Evolutionary conservation across 176 grass and related monocot genomes (phyloP).

Genomic region (Bolboschoenus planiculmis): DNA sequence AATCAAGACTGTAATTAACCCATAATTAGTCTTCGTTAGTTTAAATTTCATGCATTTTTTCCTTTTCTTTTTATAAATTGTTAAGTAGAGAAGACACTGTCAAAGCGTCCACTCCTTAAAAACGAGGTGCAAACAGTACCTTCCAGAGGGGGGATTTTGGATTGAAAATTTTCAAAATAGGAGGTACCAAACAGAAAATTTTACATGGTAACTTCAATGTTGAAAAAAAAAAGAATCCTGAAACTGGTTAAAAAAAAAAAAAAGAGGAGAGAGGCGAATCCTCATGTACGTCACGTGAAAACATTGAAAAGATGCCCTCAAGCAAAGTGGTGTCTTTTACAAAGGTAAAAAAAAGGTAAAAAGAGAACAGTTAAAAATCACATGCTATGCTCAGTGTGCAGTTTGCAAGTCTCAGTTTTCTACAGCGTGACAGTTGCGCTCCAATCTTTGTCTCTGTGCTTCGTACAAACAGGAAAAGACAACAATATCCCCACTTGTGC

Average conservation of each 20-base stretch:
- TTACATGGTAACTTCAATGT: not conserved
- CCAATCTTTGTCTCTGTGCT: not conserved
- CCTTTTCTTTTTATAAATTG: no score
- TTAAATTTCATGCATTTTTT: not conserved
- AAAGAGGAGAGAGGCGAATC: not conserved
- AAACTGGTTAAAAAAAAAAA: not conserved
- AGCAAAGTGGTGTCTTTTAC: not conserved
- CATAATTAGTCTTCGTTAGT: not conserved
- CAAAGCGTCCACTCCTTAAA: no score
- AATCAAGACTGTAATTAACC: not conserved
- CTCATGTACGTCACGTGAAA: slow-evolving; percentile 2
- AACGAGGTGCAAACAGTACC: no score
- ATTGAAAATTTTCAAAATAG: not conserved
- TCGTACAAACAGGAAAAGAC: not conserved
- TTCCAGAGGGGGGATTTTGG: no score
- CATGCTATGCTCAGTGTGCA: not conserved
- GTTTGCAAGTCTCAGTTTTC: not conserved
- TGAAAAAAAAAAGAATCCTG: not conserved
- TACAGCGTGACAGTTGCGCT: not conserved
- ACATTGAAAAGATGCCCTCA: not conserved
- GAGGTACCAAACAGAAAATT: not conserved
- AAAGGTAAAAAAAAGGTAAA: not conserved
- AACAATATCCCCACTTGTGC: not conserved
- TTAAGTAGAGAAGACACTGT: no score
- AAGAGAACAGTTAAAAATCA: not conserved